Percentiles rank a stretch among this genome's conserved stretches.
Conservation (phyloP, 2,329 filamentous ascomycete genomes). For the Hymenoscyphus occultus region DNA sequence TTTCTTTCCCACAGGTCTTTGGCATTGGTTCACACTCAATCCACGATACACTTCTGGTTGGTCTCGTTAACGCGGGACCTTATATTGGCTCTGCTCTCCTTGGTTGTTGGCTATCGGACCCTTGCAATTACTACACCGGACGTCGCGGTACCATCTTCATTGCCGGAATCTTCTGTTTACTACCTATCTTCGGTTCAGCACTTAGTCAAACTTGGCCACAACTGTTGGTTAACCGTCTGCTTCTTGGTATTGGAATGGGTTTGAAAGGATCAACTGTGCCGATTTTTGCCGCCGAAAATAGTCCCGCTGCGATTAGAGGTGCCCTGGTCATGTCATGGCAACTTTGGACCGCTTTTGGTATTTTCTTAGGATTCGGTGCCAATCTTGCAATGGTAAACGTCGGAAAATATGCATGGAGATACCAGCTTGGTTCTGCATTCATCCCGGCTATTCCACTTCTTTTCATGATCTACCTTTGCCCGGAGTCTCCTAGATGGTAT, state of each 20-base stretch:
- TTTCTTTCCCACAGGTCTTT: constrained; percentile 45
- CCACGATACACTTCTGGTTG: constrained; percentile 54
- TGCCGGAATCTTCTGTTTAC: constrained; percentile 58
- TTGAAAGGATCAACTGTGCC: constrained; percentile 50
- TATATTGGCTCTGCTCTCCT: constrained; percentile 50
- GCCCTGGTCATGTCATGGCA: constrained; percentile 54
- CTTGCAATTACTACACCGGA: constrained; percentile 55
- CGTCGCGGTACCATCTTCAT: constrained; percentile 64
- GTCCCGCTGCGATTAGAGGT: constrained; percentile 51
- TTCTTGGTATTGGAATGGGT: constrained; percentile 62
- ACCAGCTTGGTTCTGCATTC: constrained; percentile 63
- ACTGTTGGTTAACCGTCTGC: constrained; percentile 53
- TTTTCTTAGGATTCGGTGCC: constrained; percentile 64
- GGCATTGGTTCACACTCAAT: constrained; percentile 42
- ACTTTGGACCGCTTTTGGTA: constrained; percentile 57
- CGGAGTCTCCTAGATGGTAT: constrained; percentile 64
- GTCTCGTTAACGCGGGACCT: constrained; percentile 52
- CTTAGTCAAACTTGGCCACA: constrained; percentile 57
- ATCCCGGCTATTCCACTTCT: constrained; percentile 62
- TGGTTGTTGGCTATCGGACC: constrained; percentile 60
- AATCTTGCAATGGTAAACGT: constrained; percentile 62
- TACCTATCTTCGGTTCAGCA: constrained; percentile 59
- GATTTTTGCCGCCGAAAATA: constrained; percentile 54
- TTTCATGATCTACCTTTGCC: constrained; percentile 56
- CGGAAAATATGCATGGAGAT: constrained; percentile 58